A percentile compares a stretch with the other conserved stretches of the same genome.
Conservation (phyloP, 768 basidiomycete species). For the Agaricus sinodeliciosus region DNA sequence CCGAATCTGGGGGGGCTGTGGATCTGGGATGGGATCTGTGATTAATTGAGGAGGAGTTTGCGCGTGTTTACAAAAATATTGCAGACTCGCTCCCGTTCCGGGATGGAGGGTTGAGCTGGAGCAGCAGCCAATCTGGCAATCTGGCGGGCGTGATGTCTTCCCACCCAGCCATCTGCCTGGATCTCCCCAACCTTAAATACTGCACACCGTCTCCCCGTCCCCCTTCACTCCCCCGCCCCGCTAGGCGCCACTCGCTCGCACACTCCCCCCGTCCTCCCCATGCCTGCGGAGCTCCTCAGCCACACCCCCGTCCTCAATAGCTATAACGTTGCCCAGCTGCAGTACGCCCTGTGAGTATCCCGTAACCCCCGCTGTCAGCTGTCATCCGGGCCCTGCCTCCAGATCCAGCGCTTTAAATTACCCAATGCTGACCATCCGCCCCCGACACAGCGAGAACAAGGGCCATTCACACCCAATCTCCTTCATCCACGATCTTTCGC, state of each 20-base stretch:
- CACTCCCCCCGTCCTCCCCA: slow-evolving; percentile 21
- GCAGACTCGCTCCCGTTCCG: slow-evolving; percentile 12
- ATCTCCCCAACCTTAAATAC: slow-evolving; percentile 21
- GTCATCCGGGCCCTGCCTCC: slow-evolving; percentile 22
- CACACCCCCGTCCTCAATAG: slow-evolving; percentile 40
- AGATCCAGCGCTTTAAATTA: slow-evolving; percentile 10
- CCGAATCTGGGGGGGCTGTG: neutral
- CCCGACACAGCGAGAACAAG: slow-evolving; percentile 23
- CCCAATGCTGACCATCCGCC: slow-evolving; percentile 13
- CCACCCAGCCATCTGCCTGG: slow-evolving; percentile 15
- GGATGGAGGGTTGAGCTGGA: neutral
- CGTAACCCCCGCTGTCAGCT: slow-evolving; percentile 21
- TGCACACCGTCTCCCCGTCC: slow-evolving; percentile 6
- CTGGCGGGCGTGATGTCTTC: slow-evolving; percentile 10
- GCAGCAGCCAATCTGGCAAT: slow-evolving; percentile 9
- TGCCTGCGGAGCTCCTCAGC: slow-evolving; percentile 50
- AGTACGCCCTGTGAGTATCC: slow-evolving; percentile 49
- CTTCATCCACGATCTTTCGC: slow-evolving; percentile 41
- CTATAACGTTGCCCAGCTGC: slow-evolving; percentile 60
- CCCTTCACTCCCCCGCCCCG: slow-evolving; percentile 4
- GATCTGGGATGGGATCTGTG: slow-evolving; percentile 12
- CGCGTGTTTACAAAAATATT: slow-evolving; percentile 19
- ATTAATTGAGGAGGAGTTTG: slow-evolving; percentile 19
- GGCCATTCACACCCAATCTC: slow-evolving; percentile 24
- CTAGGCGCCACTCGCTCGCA: neutral